Conservation (phyloP, 2,329 filamentous ascomycete species). For the Phaeophleospora eucalypticola region DNA sequence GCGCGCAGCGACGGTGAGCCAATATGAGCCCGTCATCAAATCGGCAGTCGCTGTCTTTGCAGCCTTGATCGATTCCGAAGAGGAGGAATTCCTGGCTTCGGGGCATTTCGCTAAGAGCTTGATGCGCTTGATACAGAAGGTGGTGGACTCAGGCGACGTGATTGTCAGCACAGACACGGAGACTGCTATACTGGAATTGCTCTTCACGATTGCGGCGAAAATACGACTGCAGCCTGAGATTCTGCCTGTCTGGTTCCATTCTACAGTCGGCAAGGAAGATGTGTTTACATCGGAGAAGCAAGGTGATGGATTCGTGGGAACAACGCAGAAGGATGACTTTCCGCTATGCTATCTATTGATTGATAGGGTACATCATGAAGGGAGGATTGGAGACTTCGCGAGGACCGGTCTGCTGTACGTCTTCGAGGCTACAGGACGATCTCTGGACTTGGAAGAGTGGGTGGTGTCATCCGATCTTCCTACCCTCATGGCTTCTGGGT, state of each 20-base stretch:
- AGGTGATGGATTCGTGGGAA: constrained; percentile 71
- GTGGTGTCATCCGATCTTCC: constrained; percentile 95
- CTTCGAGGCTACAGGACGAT: constrained; percentile 85
- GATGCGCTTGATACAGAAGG: constrained; percentile 78
- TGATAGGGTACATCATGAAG: constrained; percentile 94
- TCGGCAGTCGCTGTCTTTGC: constrained; percentile 84
- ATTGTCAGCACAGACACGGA: constrained; percentile 77
- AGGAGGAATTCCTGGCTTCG: constrained; percentile 89
- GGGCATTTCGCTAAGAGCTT: constrained; percentile 79
- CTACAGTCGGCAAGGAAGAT: constrained; percentile 34
- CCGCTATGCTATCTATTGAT: constrained; percentile 93
- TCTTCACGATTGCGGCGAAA: constrained; percentile 96
- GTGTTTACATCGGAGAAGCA: constrained; percentile 49
- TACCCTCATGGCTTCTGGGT: constrained; percentile 91
- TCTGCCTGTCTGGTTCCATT: constrained; percentile 85
- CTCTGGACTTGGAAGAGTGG: constrained; percentile 83
- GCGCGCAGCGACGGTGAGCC: constrained; percentile 79
- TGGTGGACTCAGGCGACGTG: constrained; percentile 68
- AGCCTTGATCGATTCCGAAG: constrained; percentile 90
- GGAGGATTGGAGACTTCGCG: constrained; percentile 91
- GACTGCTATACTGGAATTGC: constrained; percentile 81
- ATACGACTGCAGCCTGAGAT: constrained; percentile 86
- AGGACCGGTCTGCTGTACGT: constrained; percentile 91
- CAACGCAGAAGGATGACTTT: constrained; percentile 85
- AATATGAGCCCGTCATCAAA: constrained; percentile 79